Evolutionary conservation across 2,329 filamentous ascomycete species (phyloP).

Genomic region (Neopestalotiopsis sp.): DNA sequence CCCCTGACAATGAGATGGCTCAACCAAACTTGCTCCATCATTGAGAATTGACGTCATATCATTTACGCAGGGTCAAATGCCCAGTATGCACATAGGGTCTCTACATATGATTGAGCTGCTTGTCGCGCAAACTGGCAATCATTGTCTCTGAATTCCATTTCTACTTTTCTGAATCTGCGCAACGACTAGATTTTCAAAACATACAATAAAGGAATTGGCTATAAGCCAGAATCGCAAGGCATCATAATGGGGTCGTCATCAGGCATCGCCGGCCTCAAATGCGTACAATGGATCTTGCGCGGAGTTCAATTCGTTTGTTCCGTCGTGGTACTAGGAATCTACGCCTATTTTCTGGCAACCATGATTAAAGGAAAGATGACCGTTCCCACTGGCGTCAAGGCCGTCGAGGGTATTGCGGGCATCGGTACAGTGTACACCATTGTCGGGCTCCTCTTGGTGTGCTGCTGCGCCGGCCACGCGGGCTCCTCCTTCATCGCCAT

Average conservation of each 20-base stretch:
- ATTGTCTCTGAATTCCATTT: not conserved
- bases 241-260: constrained; percentile 7
- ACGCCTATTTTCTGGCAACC: constrained; percentile 66
- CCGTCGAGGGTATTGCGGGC: constrained; percentile 68
- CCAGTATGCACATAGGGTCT: not conserved
- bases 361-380: constrained; percentile 5
- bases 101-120: not conserved
- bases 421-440: constrained; percentile 67
- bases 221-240: not conserved
- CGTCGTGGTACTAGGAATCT: constrained; percentile 67
- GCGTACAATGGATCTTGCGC: constrained; percentile 62
- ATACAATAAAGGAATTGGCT: not conserved
- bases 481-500: constrained; percentile 55
- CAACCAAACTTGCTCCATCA: constrained; percentile 4
- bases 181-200: not conserved
- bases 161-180: no score
- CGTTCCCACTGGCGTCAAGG: constrained; percentile 56
- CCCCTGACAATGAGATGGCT: constrained; percentile 11
- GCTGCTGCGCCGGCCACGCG: constrained; percentile 68
- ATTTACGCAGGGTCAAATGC: not conserved
- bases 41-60: not conserved
- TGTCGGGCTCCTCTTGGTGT: constrained; percentile 65
- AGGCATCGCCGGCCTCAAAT: constrained; percentile 13
- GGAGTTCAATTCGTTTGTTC: constrained; percentile 66
- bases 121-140: not conserved